A percentile compares a stretch with the other conserved stretches of the same genome.
Evolutionary conservation across 257 asterid species (phyloP).

Genomic region (Ophiorrhiza pumila): DNA sequence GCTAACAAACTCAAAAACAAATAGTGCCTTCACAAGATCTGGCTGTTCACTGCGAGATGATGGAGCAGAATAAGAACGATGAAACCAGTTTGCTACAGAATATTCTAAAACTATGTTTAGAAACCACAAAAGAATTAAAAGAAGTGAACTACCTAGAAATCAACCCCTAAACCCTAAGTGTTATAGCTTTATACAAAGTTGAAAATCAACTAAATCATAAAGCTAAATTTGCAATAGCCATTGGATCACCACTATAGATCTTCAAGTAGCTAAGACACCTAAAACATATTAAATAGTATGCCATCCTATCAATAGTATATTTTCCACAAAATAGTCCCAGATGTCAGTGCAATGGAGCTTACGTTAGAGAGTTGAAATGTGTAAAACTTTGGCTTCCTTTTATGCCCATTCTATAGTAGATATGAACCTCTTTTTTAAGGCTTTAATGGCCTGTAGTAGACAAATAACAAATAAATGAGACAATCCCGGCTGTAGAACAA

Average conservation of each 20-base stretch:
- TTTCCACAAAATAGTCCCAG: not conserved
- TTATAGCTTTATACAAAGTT: not conserved
- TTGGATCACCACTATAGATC: not conserved
- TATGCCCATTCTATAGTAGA: slow-evolving; percentile 66
- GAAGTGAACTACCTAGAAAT: too few relatives aligned
- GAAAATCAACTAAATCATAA: not conserved
- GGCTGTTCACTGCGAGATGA: slow-evolving; percentile 62
- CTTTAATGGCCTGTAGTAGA: slow-evolving; percentile 53
- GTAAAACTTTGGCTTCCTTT: slow-evolving; percentile 75
- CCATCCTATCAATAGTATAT: not conserved
- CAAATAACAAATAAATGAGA: slow-evolving; percentile 1
- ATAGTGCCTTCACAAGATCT: slow-evolving; percentile 69
- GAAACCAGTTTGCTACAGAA: not conserved
- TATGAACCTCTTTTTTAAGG: slow-evolving; percentile 60
- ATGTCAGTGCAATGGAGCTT: slow-evolving; percentile 22
- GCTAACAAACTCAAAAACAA: slow-evolving; percentile 81
- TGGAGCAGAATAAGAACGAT: not conserved
- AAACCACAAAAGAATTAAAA: too few relatives aligned
- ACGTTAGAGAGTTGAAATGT: slow-evolving; percentile 66
- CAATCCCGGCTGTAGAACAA: not conserved
- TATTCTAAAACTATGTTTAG: not conserved
- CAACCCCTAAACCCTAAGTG: too few relatives aligned
- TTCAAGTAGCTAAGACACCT: not conserved
- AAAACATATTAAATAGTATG: not conserved
- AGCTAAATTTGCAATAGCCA: not conserved